Evolutionary conservation across 2,329 filamentous ascomycete species (phyloP).

Genomic region (Zymoseptoria passerinii): DNA sequence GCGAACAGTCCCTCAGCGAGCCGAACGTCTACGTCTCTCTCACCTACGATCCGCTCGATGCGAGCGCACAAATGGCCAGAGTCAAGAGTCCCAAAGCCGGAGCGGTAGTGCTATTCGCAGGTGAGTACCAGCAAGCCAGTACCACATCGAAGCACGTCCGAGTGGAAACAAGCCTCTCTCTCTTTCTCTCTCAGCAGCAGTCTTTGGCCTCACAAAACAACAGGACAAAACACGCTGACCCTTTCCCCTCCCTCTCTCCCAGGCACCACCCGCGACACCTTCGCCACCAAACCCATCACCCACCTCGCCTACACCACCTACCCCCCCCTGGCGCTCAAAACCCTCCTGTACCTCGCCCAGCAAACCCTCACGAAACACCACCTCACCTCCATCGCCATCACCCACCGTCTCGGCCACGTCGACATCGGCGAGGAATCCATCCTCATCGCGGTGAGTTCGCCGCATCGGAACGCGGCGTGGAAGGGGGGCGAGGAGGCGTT

Average conservation of each 20-base stretch:
- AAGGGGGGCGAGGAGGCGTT: constrained; percentile 78
- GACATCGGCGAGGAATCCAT: constrained; percentile 92
- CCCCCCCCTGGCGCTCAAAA: constrained; percentile 57
- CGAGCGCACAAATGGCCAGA: constrained; percentile 50
- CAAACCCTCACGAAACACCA: constrained; percentile 51
- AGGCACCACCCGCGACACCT: constrained; percentile 59
- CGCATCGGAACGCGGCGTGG: constrained; percentile 82
- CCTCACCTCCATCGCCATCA: constrained; percentile 66
- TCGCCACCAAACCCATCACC: constrained; percentile 61
- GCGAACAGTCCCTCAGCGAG: constrained; percentile 21
- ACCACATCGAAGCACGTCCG: background rate
- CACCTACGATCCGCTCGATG: constrained; percentile 54
- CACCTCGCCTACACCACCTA: constrained; percentile 72
- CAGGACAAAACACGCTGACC: no score
- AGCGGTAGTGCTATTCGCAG: constrained; percentile 68
- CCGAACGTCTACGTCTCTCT: constrained; percentile 59
- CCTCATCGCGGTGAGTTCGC: constrained; percentile 73
- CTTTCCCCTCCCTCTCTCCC: background rate
- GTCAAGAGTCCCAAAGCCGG: constrained; percentile 67
- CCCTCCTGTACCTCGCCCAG: constrained; percentile 57
- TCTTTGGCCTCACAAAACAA: no score
- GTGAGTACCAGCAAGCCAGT: constrained; percentile 33
- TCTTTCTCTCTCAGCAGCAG: no score
- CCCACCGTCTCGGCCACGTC: constrained; percentile 77
- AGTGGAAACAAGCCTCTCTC: no score